phyloP scores from a whole-genome alignment of 139 green algal species.

The Zygnema cylindricum region DNA sequence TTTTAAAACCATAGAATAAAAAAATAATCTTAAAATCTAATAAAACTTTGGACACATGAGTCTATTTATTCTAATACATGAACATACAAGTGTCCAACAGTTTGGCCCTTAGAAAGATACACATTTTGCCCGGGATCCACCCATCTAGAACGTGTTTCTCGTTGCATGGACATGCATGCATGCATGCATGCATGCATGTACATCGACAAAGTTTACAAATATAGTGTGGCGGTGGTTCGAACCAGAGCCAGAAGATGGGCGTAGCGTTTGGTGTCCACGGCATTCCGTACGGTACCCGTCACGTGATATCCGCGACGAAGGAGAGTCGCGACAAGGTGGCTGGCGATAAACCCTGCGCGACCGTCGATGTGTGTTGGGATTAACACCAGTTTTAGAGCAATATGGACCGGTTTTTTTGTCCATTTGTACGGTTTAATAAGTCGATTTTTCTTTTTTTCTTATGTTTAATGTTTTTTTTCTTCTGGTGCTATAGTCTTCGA shows the following conservation, averaged over 20 bases:
- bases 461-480: background rate
- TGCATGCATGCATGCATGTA: too few species aligned
- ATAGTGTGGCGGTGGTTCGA: background rate
- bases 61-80: too few species aligned
- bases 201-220: too few species aligned
- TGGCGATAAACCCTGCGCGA: constrained; percentile 14
- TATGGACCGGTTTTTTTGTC: background rate
- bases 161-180: too few species aligned
- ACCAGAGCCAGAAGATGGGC: background rate
- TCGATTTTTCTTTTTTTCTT: background rate
- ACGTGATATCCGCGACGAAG: constrained; percentile 21
- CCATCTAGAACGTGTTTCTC: too few species aligned
- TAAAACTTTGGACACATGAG: too few species aligned
- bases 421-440: background rate
- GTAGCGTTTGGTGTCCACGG: background rate
- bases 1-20: too few species aligned
- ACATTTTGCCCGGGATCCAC: background rate
- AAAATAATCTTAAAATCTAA: too few species aligned
- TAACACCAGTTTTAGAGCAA: background rate
- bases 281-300: constrained; percentile 19
- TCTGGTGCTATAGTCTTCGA: background rate
- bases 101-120: background rate
- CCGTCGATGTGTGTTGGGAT: background rate
- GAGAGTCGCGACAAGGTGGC: constrained; percentile 23
- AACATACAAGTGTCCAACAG: background rate